Percentiles rank a stretch among this genome's conserved stretches.
Evolutionary conservation across 257 asterid species (phyloP).

Genomic region (Primulina huaijiensis): DNA sequence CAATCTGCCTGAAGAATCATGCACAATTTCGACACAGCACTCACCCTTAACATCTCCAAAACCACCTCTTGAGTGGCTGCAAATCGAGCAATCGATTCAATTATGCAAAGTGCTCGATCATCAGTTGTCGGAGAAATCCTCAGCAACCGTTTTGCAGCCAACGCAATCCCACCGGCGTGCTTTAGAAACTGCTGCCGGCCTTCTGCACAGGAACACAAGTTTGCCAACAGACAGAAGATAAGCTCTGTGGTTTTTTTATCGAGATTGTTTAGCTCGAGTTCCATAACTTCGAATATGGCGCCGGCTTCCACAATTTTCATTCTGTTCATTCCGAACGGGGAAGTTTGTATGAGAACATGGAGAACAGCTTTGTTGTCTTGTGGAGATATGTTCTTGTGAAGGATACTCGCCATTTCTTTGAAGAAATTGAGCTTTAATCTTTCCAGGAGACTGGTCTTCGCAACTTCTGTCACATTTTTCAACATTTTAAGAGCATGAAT

Average conservation of each 20-base stretch:
- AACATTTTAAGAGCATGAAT: conserved; percentile 41
- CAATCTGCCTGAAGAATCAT: conserved; percentile 85
- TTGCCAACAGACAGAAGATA: conserved; percentile 49
- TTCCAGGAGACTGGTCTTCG: conserved; percentile 30
- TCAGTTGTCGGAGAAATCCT: conserved; percentile 60
- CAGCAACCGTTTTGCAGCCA: conserved; percentile 59
- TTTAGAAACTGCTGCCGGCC: conserved; percentile 68
- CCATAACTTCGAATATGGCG: conserved; percentile 50
- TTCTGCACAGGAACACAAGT: conserved; percentile 67
- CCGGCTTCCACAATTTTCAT: conserved; percentile 51
- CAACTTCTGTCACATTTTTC: conserved; percentile 30
- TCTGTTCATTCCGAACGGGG: conserved; percentile 47
- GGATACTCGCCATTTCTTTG: conserved; percentile 22
- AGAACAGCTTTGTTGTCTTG: conserved; percentile 39
- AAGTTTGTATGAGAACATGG: conserved; percentile 44
- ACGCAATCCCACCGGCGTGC: conserved; percentile 71
- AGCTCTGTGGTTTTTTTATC: conserved; percentile 46
- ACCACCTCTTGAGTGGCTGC: conserved; percentile 63
- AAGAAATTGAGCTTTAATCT: conserved; percentile 36
- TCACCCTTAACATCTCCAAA: conserved; percentile 75
- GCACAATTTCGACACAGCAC: conserved; percentile 81
- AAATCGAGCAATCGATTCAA: conserved; percentile 49
- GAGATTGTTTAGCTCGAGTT: conserved; percentile 43
- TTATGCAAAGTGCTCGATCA: conserved; percentile 47
- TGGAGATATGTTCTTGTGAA: conserved; percentile 27